Conservation (phyloP, 2,329 filamentous ascomycete species). For the Phialophora chinensis region DNA sequence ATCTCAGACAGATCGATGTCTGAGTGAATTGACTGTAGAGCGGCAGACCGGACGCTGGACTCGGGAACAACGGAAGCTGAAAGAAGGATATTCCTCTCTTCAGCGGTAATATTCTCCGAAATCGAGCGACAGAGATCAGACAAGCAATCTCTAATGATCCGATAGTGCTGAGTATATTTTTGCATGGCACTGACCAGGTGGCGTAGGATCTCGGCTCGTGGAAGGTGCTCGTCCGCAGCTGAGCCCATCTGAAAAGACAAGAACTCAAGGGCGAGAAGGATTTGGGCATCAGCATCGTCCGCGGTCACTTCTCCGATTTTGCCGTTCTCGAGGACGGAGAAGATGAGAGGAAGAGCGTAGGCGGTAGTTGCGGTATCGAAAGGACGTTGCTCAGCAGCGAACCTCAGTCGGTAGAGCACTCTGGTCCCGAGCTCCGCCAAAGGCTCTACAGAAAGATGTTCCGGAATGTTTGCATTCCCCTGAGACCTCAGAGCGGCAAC, state of each 20-base stretch:
- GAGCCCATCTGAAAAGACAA: conserved; percentile 85
- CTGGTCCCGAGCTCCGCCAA: conserved; percentile 83
- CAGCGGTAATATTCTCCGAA: conserved; percentile 74
- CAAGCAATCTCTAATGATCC: conserved; percentile 90
- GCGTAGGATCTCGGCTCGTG: conserved; percentile 74
- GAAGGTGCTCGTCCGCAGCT: conserved; percentile 76
- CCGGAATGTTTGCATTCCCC: conserved; percentile 72
- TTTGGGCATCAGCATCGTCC: conserved; percentile 86
- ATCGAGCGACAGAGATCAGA: conserved; percentile 83
- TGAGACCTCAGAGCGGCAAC: conserved; percentile 83
- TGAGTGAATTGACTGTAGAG: conserved; percentile 86
- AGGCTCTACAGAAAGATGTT: conserved; percentile 77
- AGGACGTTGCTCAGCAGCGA: conserved; percentile 89
- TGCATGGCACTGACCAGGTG: conserved; percentile 83
- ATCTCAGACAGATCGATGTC: conserved; percentile 91
- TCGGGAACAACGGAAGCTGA: conserved; percentile 80
- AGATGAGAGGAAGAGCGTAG: conserved; percentile 82
- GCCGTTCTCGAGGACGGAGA: conserved; percentile 77
- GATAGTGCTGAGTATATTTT: conserved; percentile 89
- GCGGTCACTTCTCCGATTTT: conserved; percentile 70
- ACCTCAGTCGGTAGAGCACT: conserved; percentile 86
- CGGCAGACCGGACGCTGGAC: conserved; percentile 77
- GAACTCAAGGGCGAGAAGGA: conserved; percentile 87
- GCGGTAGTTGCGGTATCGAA: conserved; percentile 87
- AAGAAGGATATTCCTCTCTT: conserved; percentile 78